phyloP scores from a whole-genome alignment of 495 filamentous ascomycete species.

The Tuber umbilicatum region DNA sequence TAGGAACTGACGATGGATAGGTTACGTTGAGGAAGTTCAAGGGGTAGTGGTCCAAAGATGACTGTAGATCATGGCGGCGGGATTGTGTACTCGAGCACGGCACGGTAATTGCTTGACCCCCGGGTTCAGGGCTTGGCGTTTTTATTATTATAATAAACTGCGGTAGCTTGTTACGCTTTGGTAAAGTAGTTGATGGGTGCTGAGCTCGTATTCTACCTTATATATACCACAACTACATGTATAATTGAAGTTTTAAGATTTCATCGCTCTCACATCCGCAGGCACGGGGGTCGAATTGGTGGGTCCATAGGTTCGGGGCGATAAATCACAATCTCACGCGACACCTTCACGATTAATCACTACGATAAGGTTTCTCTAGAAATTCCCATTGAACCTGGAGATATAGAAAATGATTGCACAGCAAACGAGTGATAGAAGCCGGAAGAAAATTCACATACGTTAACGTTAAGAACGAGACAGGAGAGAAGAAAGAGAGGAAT shows the following conservation, averaged over 20 bases:
- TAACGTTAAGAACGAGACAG: constrained; percentile 39
- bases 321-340: background rate
- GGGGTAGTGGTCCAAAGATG: constrained; percentile 48
- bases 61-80: constrained; percentile 18
- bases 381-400: background rate
- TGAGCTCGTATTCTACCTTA: background rate
- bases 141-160: background rate
- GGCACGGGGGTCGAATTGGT: background rate
- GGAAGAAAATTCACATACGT: constrained; percentile 35
- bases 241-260: background rate
- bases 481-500: constrained; percentile 38
- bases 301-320: background rate
- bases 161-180: background rate
- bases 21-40: constrained; percentile 70
- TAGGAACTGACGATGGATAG: constrained; percentile 32
- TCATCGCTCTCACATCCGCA: background rate
- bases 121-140: background rate
- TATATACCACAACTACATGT: background rate
- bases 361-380: background rate
- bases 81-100: too few species aligned
- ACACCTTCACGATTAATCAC: background rate
- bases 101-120: background rate
- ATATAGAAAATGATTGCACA: constrained; percentile 16
- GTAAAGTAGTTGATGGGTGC: background rate
- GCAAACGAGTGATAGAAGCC: constrained; percentile 26